Percentiles rank a stretch among this genome's conserved stretches.
These are phyloP conservation scores for Pyrenochaeta sp. DNA, from an alignment of 2,329 filamentous ascomycete genomes.

Conservation along the genomic window DNA sequence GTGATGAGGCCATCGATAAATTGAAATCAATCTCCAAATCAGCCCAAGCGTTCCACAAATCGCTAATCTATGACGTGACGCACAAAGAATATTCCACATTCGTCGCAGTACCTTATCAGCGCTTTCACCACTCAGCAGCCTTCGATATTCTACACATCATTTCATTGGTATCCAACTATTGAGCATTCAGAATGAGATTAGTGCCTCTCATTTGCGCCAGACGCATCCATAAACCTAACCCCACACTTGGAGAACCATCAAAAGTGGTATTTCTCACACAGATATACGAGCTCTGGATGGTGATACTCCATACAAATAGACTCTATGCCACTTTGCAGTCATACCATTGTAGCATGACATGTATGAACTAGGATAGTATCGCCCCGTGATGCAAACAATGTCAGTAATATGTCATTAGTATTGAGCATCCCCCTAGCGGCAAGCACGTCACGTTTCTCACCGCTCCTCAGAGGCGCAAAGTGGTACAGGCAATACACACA, in stretches of 20 bases:
- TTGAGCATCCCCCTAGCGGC: conserved; percentile 22
- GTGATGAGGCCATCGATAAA: not conserved
- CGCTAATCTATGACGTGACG: not conserved
- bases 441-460: conserved; percentile 24
- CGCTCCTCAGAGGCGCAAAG: conserved; percentile 11
- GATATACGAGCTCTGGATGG: not conserved
- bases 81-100: not conserved
- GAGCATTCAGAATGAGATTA: too few relatives aligned
- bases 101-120: not conserved
- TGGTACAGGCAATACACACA: not conserved
- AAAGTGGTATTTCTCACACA: too few relatives aligned
- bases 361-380: not conserved
- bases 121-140: not conserved
- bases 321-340: not conserved
- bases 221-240: not conserved
- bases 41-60: not conserved
- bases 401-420: conserved; percentile 1
- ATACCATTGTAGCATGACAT: not conserved
- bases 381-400: not conserved
- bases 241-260: not conserved
- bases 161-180: not conserved
- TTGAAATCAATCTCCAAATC: not conserved
- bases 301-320: not conserved
- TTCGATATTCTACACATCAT: not conserved
- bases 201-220: not conserved